Base-by-base conservation (phyloP, 768 basidiomycete genomes). In the Auricularia sp. region DNA sequence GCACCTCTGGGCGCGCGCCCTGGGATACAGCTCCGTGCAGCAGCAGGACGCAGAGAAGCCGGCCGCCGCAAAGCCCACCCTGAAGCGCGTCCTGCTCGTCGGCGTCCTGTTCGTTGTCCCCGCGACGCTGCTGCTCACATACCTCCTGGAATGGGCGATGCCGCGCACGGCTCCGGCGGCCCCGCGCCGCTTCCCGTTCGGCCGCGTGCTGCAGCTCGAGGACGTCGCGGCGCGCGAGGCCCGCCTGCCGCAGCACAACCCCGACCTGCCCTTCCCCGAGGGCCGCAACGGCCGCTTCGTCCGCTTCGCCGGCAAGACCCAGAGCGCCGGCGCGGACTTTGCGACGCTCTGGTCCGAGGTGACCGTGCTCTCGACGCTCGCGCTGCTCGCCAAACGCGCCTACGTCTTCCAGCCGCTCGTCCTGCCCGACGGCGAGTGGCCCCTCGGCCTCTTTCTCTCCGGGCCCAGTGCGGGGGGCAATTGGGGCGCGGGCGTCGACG, bases 361-460 rank as follows among this genome's bases (percentile, higher is more conserved):
- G 11, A 51, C 10, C 18, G 47, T 21, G 6, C 16, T 11, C 47
- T 10, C 47, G 18, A 51, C 47, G 14, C 47, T 51, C 10, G 47
- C 47, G 7, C 47, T 51, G 18, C 18, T 21, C 18, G 7, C 47
- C 18, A 10, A 51, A 18, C 47, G 47, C 47, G 47, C 47, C 11
- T 6, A 51, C 21, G 47, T 51, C 18, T 51, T 51, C 47, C 10
- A 21, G 18, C 14, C 47, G 21, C 47, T 51, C 47, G 47, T 51
- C 1, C 47, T 51, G 11, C 8, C 8, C 10, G 47, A 51, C 47
- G 21, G 18, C 16, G 47, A 10, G 47, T 18, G 14, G 47, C 86
- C 86, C 0, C 69, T 87, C 54, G 83, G 85, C 56, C 83, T 85
- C 1, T 83, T 85, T 66, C 75, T 87, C 24, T 76, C 80, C 0